These are phyloP conservation scores for Carallia pectinifolia DNA, from an alignment of 345 rosid species.

Conservation along the genomic window DNA sequence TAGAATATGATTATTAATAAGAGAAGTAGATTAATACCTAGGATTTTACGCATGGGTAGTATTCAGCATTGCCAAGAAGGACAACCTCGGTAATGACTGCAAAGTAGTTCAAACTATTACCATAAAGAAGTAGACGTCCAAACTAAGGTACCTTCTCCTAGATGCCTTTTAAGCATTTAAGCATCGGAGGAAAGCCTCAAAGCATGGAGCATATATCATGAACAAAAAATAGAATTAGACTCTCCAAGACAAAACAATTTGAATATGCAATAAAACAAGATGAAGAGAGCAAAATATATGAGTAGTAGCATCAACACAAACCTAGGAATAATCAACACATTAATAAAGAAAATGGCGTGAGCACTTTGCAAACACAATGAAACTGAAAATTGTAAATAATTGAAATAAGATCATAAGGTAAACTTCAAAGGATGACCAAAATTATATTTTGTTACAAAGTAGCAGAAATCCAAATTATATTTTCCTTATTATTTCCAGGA, in stretches of 20 bases:
- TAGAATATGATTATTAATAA: too few relatives aligned
- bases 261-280: conserved; percentile 8
- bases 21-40: too few relatives aligned
- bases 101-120: too few relatives aligned
- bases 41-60: too few relatives aligned
- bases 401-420: conserved; percentile 19
- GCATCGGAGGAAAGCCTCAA: conserved; percentile 77
- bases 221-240: conserved; percentile 79
- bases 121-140: conserved; percentile 12
- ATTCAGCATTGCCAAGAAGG: too few relatives aligned
- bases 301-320: neutral
- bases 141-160: conserved; percentile 98
- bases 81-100: too few relatives aligned
- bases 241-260: conserved; percentile 35
- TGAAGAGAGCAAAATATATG: conserved; percentile 3
- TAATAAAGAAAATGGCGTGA: neutral
- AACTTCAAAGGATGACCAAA: conserved; percentile 17
- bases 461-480: neutral
- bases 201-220: conserved; percentile 79
- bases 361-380: neutral
- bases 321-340: too few relatives aligned
- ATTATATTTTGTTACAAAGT: conserved; percentile 19
- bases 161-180: conserved; percentile 78
- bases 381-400: conserved; percentile 1
- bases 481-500: conserved; percentile 18